Conservation (phyloP, 139 green algal genomes). For the Auxenochlorella pyrenoidosa region DNA sequence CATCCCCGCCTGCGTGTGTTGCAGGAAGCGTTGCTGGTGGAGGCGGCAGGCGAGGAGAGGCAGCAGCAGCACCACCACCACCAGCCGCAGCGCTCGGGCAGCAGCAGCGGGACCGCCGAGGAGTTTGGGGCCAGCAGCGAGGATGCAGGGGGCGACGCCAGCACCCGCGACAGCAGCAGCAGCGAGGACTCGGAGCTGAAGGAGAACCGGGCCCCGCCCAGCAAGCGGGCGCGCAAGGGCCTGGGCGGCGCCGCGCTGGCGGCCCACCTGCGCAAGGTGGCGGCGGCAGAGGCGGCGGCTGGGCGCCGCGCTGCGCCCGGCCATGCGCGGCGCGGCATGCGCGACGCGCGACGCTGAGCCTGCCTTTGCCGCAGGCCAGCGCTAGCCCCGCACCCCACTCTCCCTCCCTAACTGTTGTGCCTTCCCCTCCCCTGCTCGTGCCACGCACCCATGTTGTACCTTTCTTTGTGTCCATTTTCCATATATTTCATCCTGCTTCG, state of each 20-base stretch:
- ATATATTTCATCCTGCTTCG: neutral
- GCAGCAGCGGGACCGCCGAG: constrained; percentile 22
- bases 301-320: neutral
- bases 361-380: neutral
- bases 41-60: neutral
- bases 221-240: constrained; percentile 17
- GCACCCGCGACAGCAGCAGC: neutral
- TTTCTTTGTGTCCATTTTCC: neutral
- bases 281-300: neutral
- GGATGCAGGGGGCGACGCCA: neutral
- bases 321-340: neutral
- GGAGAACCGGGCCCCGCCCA: constrained; percentile 15
- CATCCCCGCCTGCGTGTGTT: neutral
- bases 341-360: neutral
- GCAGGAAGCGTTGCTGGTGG: constrained; percentile 14
- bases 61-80: neutral
- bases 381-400: neutral
- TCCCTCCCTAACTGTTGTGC: neutral
- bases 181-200: constrained; percentile 11
- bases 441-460: neutral
- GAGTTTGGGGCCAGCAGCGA: constrained; percentile 27
- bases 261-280: neutral
- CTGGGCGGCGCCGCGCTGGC: constrained; percentile 24
- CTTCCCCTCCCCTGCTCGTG: neutral
- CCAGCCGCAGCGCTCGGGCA: constrained; percentile 13